Conservation (phyloP, 2,329 filamentous ascomycete genomes). For the Xylaria hypoxylon region DNA sequence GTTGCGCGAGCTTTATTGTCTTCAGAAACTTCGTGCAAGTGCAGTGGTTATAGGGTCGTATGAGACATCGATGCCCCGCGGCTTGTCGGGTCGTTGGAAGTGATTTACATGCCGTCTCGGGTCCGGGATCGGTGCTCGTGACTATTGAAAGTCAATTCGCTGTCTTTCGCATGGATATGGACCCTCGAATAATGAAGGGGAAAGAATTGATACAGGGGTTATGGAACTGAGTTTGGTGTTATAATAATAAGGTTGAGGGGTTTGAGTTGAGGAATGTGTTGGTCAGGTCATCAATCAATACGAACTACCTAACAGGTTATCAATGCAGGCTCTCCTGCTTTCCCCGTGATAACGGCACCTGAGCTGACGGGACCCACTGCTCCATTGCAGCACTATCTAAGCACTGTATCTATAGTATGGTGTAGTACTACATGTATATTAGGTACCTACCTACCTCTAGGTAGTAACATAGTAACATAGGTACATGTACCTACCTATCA, state of each 20-base stretch:
- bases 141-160: neutral
- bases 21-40: neutral
- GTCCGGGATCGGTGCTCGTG: constrained; percentile 3
- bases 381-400: neutral
- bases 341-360: constrained; percentile 8
- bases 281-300: neutral
- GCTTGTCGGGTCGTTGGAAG: constrained; percentile 7
- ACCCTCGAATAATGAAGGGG: neutral
- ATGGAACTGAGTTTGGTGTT: neutral
- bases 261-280: neutral
- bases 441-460: too few relatives aligned
- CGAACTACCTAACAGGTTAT: neutral
- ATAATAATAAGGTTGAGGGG: neutral
- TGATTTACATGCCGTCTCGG: constrained; percentile 29
- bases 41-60: neutral
- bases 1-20: neutral
- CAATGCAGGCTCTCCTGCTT: too few relatives aligned
- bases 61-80: constrained; percentile 29
- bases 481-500: neutral
- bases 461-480: too few relatives aligned
- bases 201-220: neutral
- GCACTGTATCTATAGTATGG: too few relatives aligned
- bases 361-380: neutral
- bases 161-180: neutral
- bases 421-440: too few relatives aligned